These are phyloP conservation scores for Penicillium corylophilum DNA, from an alignment of 2,329 filamentous ascomycete genomes.

Conservation along the genomic window DNA sequence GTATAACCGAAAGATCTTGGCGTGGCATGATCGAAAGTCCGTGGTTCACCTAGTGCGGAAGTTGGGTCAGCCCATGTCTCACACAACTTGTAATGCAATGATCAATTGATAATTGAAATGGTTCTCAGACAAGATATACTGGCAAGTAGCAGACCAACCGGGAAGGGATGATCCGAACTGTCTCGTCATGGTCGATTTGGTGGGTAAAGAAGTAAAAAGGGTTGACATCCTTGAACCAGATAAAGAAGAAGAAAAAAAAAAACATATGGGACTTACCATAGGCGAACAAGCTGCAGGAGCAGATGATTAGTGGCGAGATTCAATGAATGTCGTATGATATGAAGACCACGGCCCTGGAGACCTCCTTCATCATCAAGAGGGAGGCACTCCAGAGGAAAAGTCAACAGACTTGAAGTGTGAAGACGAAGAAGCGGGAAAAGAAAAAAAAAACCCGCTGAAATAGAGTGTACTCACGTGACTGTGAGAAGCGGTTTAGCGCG, in stretches of 20 bases:
- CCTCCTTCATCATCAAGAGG: background rate
- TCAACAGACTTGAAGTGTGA: slow-evolving; percentile 7
- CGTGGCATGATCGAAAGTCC: background rate
- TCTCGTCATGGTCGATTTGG: slow-evolving; percentile 69
- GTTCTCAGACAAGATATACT: slow-evolving; percentile 67
- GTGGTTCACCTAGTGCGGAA: background rate
- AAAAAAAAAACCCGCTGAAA: slow-evolving; percentile 20
- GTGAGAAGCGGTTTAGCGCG: slow-evolving; percentile 17
- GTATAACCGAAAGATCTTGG: background rate
- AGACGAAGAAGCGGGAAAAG: slow-evolving; percentile 16
- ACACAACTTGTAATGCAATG: slow-evolving; percentile 2
- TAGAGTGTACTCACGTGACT: slow-evolving; percentile 18
- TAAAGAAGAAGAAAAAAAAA: slow-evolving; percentile 9
- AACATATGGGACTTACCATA: slow-evolving; percentile 25
- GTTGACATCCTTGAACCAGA: slow-evolving; percentile 58
- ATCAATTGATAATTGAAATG: slow-evolving; percentile 9
- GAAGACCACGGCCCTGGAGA: background rate
- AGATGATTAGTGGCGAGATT: slow-evolving; percentile 13
- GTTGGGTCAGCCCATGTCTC: slow-evolving; percentile 12
- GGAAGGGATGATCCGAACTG: slow-evolving; percentile 60
- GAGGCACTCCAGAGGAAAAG: background rate
- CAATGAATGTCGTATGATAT: slow-evolving; percentile 10
- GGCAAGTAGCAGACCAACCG: slow-evolving; percentile 69
- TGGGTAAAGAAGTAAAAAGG: slow-evolving; percentile 61
- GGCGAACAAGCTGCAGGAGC: background rate